Evolutionary conservation across 768 basidiomycete genomes (phyloP), one percentile per base, ranked within the genome.

Genomic region (Pulveroboletus sp.): DNA sequence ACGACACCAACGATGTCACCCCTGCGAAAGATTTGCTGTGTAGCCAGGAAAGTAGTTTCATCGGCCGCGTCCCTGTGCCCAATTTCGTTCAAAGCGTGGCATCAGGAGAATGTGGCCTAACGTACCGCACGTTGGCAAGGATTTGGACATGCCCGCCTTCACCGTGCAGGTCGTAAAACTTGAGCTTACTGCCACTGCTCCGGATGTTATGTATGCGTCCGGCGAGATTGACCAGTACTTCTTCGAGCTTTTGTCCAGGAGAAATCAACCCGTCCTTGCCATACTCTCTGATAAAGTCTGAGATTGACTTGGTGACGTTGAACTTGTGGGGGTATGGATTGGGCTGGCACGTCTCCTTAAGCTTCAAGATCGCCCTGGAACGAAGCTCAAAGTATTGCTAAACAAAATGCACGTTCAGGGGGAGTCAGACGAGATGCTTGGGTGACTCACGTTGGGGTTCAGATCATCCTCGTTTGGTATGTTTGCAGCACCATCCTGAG

Each of bases 321-420:
- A 99, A 99, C 82, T 99, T 99, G 85, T 99, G 96, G 7, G 96
- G 96, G 74, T 98, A 99, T 2, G 96, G 96, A 67, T 94, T 89
- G 2, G 94, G 95, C 7, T 79, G 69, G 67, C 87, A 86, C 27
- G 89, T 87, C 64, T 85, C 77, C 70, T 90, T 86, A 55, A 99
- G 81, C 58, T 83, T 81, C 55, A 83, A 80, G 60, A 99, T 93
- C 59, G 89, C 84, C 42, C 92, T 83, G 27, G 88, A 91, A 58
- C 96, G 87, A 58, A 93, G 73, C 64, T 97, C 93, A 65, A 86
- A 95, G 77, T 97, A 99, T 92, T 95, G 92, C 94, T 99, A 58
- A 14, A 28, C 21, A 17, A 35, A 26, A 28, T 9, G 8, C 14
- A 3, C 17, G 26, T 14, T 50, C 15, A 51, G 51, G 44, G 5